Percentiles rank a stretch among this genome's conserved stretches.
These are phyloP conservation scores for Hypoxylon trugodes DNA, from an alignment of 495 filamentous ascomycete genomes.

Conservation along the genomic window DNA sequence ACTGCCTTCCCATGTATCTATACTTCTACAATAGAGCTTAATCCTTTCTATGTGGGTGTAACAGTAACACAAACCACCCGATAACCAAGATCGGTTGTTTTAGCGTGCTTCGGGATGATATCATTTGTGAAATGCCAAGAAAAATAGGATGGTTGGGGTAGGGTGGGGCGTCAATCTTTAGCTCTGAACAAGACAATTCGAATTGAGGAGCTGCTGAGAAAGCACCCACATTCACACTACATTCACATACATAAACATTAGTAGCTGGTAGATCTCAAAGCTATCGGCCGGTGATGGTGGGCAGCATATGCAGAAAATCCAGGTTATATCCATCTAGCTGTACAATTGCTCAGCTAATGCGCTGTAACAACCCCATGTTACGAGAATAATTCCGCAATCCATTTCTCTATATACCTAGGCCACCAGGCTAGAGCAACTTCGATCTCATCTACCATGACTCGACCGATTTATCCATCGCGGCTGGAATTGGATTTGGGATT, in stretches of 20 bases:
- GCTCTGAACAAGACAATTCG: slow-evolving; percentile 1
- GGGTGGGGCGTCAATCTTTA: slow-evolving; percentile 12
- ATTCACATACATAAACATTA: not conserved
- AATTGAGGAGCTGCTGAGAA: not conserved
- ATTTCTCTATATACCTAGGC: not conserved
- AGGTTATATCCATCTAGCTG: not conserved
- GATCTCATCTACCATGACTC: slow-evolving; percentile 19
- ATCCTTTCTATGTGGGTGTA: slow-evolving; percentile 13
- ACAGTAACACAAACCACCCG: slow-evolving; percentile 20
- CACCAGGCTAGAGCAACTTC: too few species aligned
- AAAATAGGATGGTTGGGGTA: slow-evolving; percentile 25
- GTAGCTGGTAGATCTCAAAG: not conserved
- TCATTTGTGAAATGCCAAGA: slow-evolving; percentile 33
- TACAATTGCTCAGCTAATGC: slow-evolving; percentile 10
- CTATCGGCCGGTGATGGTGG: not conserved
- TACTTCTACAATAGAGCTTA: slow-evolving; percentile 13
- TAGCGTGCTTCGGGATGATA: slow-evolving; percentile 31
- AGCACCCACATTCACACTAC: not conserved
- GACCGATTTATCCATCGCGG: slow-evolving; percentile 11
- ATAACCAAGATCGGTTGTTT: slow-evolving; percentile 25
- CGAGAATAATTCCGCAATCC: not conserved
- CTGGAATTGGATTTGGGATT: slow-evolving; percentile 13
- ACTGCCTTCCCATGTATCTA: not conserved
- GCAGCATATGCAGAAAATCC: not conserved
- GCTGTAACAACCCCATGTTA: slow-evolving; percentile 12